phyloP scores from a whole-genome alignment of 257 asterid genomes.

The Haberlea rhodopensis region DNA sequence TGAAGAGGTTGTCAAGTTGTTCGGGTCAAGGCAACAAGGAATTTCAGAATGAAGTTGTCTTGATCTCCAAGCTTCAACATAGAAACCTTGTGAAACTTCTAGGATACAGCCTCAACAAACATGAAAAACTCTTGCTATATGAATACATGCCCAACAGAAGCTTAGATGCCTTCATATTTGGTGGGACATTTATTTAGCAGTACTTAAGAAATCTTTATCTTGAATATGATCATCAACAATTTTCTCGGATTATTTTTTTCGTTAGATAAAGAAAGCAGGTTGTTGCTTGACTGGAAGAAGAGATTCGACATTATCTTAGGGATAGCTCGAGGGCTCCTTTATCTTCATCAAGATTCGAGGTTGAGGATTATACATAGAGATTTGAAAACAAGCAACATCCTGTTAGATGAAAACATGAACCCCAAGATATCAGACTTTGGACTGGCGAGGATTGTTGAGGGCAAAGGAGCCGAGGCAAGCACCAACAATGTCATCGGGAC shows the following conservation, averaged over 20 bases:
- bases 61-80: slow-evolving; percentile 49
- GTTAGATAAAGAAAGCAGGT: slow-evolving; percentile 26
- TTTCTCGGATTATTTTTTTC: not conserved
- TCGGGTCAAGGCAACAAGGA: slow-evolving; percentile 42
- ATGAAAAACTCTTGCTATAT: slow-evolving; percentile 40
- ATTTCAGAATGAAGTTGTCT: slow-evolving; percentile 41
- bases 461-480: slow-evolving; percentile 30
- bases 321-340: slow-evolving; percentile 41
- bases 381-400: slow-evolving; percentile 38
- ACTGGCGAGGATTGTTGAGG: slow-evolving; percentile 36
- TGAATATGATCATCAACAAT: not conserved
- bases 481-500: slow-evolving; percentile 40
- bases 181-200: slow-evolving; percentile 27
- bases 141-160: slow-evolving; percentile 50
- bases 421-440: slow-evolving; percentile 48
- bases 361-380: slow-evolving; percentile 41
- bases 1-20: slow-evolving; percentile 44
- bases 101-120: slow-evolving; percentile 40
- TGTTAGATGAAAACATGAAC: slow-evolving; percentile 41
- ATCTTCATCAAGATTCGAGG: slow-evolving; percentile 46
- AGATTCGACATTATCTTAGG: slow-evolving; percentile 36
- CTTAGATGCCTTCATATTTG: slow-evolving; percentile 43
- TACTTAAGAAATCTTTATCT: not conserved
- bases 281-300: slow-evolving; percentile 36
- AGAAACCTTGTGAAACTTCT: slow-evolving; percentile 46